Conservation (phyloP, 1,139 yeast species). For the Saccharomyces pastorianus region DNA sequence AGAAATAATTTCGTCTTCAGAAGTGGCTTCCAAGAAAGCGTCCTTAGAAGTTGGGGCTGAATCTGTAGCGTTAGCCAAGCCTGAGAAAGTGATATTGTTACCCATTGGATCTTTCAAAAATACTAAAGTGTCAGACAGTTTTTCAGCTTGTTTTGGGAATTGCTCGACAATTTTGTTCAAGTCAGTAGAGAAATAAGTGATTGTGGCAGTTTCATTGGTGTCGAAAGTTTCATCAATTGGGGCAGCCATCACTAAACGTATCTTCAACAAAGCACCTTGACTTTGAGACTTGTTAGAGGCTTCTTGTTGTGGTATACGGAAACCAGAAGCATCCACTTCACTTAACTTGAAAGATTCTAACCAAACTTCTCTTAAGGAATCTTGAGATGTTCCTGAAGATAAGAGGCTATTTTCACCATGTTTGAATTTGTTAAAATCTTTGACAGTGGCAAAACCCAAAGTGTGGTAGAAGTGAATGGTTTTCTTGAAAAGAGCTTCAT, state of each 20-base stretch:
- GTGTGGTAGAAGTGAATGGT: conserved; percentile 46
- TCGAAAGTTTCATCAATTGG: conserved; percentile 26
- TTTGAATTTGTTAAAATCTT: conserved; percentile 41
- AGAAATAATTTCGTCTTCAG: conserved; percentile 14
- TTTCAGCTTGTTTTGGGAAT: conserved; percentile 28
- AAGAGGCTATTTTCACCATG: conserved; percentile 30
- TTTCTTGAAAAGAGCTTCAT: conserved; percentile 39
- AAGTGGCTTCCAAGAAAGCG: conserved; percentile 22
- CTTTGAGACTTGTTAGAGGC: conserved; percentile 36
- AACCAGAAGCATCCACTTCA: conserved; percentile 40
- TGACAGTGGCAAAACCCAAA: conserved; percentile 53
- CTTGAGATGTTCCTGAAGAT: conserved; percentile 48
- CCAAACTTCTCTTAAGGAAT: conserved; percentile 64
- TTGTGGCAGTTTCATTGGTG: conserved; percentile 26
- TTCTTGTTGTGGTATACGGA: conserved; percentile 53
- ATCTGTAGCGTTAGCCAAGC: conserved; percentile 31
- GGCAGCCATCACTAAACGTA: conserved; percentile 43
- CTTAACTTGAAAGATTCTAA: conserved; percentile 59
- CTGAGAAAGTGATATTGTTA: conserved; percentile 41
- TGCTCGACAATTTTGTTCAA: conserved; percentile 35
- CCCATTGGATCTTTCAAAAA: conserved; percentile 49
- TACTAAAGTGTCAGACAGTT: conserved; percentile 28
- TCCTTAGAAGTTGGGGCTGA: conserved; percentile 30
- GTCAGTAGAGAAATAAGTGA: conserved; percentile 48
- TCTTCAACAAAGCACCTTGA: conserved; percentile 54